Evolutionary conservation across 2,329 filamentous ascomycete species (phyloP).

Genomic region (Coniochaeta sp.): DNA sequence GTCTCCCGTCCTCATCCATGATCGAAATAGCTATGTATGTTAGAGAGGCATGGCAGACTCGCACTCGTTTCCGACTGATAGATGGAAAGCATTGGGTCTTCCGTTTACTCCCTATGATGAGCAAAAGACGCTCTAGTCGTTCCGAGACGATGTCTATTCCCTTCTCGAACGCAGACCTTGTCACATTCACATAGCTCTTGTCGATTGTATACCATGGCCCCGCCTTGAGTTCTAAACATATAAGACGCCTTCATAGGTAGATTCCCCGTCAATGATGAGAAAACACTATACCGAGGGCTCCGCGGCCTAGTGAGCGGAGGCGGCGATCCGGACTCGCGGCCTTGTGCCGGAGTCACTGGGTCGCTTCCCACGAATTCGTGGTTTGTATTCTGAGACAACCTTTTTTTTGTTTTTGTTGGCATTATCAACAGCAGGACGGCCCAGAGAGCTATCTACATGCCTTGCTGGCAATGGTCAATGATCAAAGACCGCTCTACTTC

Average conservation of each 20-base stretch:
- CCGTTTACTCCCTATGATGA: background rate
- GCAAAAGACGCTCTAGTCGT: background rate
- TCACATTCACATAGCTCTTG: no score
- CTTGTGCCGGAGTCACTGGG: background rate
- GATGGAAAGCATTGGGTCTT: slow-evolving; percentile 7
- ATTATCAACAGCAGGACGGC: no score
- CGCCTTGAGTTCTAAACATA: no score
- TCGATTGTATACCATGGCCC: no score
- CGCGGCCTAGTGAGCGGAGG: background rate
- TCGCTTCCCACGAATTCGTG: background rate
- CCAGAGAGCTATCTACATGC: no score
- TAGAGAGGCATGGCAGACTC: background rate
- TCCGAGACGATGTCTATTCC: background rate
- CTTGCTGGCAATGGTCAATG: no score
- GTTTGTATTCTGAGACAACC: background rate
- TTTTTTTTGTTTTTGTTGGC: no score
- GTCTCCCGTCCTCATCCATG: background rate
- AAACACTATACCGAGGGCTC: background rate
- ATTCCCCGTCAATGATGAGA: background rate
- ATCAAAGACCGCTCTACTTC: no score
- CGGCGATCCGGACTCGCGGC: background rate
- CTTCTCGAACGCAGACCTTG: background rate
- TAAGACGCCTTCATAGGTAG: background rate
- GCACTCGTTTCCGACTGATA: background rate
- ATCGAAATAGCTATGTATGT: background rate